These are phyloP conservation scores for Pythium brachiatum DNA, from an alignment of 352 stramenopile species.

Conservation along the genomic window DNA sequence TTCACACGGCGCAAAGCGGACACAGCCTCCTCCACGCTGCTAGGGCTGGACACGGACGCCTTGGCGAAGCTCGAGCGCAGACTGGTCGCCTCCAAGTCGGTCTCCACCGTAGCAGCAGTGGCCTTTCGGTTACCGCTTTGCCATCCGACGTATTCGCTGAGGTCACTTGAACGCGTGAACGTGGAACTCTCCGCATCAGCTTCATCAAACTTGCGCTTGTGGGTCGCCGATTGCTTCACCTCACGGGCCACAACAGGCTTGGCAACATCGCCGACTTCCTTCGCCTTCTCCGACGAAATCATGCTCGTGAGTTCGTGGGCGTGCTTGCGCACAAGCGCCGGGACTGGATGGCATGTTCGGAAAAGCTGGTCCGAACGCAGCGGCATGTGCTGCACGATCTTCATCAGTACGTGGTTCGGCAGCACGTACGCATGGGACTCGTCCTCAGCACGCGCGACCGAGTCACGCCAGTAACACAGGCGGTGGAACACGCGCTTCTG, in stretches of 20 bases:
- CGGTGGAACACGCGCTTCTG: constrained; percentile 67
- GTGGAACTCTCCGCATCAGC: constrained; percentile 13
- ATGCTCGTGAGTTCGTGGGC: constrained; percentile 68
- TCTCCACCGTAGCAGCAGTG: neutral
- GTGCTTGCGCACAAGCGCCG: constrained; percentile 72
- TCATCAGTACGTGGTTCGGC: constrained; percentile 84
- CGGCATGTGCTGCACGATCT: constrained; percentile 71
- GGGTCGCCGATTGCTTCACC: neutral
- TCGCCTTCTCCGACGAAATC: constrained; percentile 53
- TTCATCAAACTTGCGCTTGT: constrained; percentile 37
- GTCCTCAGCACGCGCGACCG: constrained; percentile 61
- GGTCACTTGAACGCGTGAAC: constrained; percentile 29
- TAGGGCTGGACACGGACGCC: neutral
- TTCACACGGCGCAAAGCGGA: constrained; percentile 46
- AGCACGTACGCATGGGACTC: constrained; percentile 79
- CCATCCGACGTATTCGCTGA: constrained; percentile 62
- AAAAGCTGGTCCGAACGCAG: constrained; percentile 72
- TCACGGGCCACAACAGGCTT: neutral
- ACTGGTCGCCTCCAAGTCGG: neutral
- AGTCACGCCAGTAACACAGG: constrained; percentile 80
- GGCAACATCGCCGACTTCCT: constrained; percentile 34
- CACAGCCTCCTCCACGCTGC: neutral
- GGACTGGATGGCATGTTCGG: constrained; percentile 72
- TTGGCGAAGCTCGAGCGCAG: constrained; percentile 20
- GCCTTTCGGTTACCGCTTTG: constrained; percentile 53